These are phyloP conservation scores for Penicillium sp. DNA, from an alignment of 2,329 filamentous ascomycete species.

Conservation along the genomic window DNA sequence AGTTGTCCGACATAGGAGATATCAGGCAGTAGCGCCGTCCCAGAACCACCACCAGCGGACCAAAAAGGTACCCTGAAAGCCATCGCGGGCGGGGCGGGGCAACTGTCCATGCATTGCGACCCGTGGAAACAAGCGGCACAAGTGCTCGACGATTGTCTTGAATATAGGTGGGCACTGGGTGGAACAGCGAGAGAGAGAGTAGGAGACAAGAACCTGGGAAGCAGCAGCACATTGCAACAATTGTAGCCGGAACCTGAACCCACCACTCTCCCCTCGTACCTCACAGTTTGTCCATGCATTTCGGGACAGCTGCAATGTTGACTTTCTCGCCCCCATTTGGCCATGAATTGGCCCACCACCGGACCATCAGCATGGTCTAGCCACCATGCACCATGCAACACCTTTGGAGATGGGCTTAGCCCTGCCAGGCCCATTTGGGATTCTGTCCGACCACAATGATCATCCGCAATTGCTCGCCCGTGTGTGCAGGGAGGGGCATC, in stretches of 20 bases:
- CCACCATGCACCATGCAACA: conserved; percentile 18
- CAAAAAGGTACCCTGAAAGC: conserved; percentile 16
- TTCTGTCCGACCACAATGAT: conserved; percentile 23
- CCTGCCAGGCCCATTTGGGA: conserved; percentile 17
- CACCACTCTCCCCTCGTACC: conserved; percentile 8
- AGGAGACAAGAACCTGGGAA: not conserved
- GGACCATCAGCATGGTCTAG: conserved; percentile 13
- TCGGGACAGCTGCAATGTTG: conserved; percentile 9
- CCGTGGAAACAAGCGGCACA: conserved; percentile 13
- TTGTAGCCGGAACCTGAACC: not conserved
- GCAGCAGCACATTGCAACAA: not conserved
- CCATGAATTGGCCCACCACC: not conserved
- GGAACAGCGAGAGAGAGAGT: no score
- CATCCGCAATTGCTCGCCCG: conserved; percentile 12
- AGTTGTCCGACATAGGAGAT: conserved; percentile 7
- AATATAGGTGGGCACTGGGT: not conserved
- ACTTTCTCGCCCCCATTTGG: conserved; percentile 8
- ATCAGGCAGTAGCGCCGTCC: not conserved
- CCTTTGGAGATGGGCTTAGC: conserved; percentile 15
- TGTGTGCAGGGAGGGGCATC: conserved; percentile 2
- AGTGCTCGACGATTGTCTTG: not conserved
- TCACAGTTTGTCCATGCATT: conserved; percentile 20
- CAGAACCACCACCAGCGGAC: not conserved
- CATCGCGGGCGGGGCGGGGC: conserved; percentile 19
- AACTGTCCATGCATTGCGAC: conserved; percentile 14